phyloP scores from a whole-genome alignment of 257 asterid species.

The Fraxinus pennsylvanica region DNA sequence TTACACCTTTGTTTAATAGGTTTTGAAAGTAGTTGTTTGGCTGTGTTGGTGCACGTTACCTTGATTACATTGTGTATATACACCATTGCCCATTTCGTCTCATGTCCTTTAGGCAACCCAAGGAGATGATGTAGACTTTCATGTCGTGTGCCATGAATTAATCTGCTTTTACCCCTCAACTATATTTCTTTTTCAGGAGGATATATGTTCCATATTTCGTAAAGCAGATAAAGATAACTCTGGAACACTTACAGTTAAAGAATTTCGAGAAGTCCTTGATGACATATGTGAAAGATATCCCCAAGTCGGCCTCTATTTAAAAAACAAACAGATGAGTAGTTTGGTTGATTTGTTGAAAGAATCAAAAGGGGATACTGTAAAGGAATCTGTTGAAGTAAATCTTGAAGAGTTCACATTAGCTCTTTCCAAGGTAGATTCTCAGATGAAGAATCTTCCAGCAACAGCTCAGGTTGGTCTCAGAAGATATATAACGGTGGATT shows the following conservation, averaged over 20 bases:
- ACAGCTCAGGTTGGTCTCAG: constrained; percentile 77
- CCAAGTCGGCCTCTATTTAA: constrained; percentile 75
- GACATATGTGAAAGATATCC: constrained; percentile 94
- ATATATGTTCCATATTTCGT: constrained; percentile 70
- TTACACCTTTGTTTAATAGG: neutral
- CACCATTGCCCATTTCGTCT: neutral
- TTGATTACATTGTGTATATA: neutral
- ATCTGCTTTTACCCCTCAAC: neutral
- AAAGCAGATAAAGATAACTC: constrained; percentile 94
- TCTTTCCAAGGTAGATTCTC: constrained; percentile 84
- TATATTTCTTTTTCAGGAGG: constrained; percentile 55
- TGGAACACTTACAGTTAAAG: constrained; percentile 82
- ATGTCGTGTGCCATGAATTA: constrained; percentile 16
- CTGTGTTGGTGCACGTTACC: constrained; percentile 10
- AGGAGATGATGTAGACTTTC: neutral
- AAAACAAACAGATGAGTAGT: constrained; percentile 52
- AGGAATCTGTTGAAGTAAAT: constrained; percentile 72
- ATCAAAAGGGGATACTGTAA: constrained; percentile 52
- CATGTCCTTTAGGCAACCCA: neutral
- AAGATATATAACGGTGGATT: constrained; percentile 9
- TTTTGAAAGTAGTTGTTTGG: neutral
- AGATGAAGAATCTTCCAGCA: constrained; percentile 96
- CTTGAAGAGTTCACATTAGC: constrained; percentile 83
- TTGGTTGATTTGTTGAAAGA: constrained; percentile 73
- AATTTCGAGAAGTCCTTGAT: constrained; percentile 76